Percentiles rank a stretch among this genome's conserved stretches.
These are phyloP conservation scores for Closterium sp. DNA, from an alignment of 139 green algal species.

Conservation along the genomic window DNA sequence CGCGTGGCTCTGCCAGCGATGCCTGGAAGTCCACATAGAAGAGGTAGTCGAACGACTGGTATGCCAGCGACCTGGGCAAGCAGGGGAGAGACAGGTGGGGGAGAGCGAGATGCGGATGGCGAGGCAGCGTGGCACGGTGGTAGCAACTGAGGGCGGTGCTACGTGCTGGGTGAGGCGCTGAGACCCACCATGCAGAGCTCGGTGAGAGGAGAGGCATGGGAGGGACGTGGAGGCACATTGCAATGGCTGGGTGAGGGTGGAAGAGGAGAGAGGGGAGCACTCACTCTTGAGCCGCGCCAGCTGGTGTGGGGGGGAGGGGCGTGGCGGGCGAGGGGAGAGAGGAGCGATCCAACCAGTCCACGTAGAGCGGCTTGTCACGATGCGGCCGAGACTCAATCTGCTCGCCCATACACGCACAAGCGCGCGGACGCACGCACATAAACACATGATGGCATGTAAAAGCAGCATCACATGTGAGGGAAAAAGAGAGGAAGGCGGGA, in stretches of 20 bases:
- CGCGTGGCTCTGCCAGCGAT: slow-evolving; percentile 68
- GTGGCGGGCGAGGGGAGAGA: too few species aligned
- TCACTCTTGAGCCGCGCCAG: slow-evolving; percentile 27
- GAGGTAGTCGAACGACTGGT: slow-evolving; percentile 87
- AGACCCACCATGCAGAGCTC: too few species aligned
- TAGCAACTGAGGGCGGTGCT: background rate
- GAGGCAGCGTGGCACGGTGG: background rate
- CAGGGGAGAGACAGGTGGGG: background rate
- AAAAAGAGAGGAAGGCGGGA: background rate
- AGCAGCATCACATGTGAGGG: too few species aligned
- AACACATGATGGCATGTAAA: too few species aligned
- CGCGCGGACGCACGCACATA: background rate
- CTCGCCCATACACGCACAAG: background rate
- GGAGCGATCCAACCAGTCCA: too few species aligned
- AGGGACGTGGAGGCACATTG: too few species aligned
- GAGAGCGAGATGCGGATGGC: too few species aligned
- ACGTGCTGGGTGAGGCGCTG: background rate
- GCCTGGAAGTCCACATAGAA: slow-evolving; percentile 97
- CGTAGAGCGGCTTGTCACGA: slow-evolving; percentile 69
- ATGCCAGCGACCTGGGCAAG: too few species aligned
- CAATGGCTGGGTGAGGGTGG: background rate
- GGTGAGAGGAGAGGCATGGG: too few species aligned
- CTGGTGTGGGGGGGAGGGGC: background rate
- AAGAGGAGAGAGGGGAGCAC: background rate
- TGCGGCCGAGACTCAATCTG: slow-evolving; percentile 89